Evolutionary conservation across 1,284 basidiomycete genomes (phyloP).

Genomic region (Ustilago curta): DNA sequence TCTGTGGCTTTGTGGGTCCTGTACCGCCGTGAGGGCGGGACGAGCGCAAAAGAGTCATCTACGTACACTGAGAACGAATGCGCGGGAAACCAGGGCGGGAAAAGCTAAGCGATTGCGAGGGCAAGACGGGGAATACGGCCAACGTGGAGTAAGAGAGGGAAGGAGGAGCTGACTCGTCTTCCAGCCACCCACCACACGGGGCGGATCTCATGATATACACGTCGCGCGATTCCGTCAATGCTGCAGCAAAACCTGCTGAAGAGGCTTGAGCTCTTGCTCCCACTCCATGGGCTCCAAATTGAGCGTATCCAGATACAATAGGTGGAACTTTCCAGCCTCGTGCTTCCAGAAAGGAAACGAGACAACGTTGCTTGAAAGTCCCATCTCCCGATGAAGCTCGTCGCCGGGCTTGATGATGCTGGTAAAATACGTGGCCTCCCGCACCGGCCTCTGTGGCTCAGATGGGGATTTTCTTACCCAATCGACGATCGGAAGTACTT

Average conservation of each 20-base stretch:
- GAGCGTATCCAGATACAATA: slow-evolving; percentile 17
- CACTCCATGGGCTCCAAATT: not conserved
- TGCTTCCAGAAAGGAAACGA: slow-evolving; percentile 16
- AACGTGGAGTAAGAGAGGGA: no score
- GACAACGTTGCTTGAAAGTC: not conserved
- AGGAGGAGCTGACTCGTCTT: no score
- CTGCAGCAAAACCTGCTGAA: not conserved
- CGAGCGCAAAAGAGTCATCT: no score
- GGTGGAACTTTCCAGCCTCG: not conserved
- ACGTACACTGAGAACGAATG: no score
- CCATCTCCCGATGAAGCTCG: slow-evolving; percentile 1
- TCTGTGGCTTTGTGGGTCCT: no score
- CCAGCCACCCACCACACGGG: no score
- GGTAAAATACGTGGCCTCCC: slow-evolving; percentile 12
- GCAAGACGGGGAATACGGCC: no score
- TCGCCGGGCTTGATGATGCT: slow-evolving; percentile 11
- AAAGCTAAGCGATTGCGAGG: no score
- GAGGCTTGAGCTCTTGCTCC: not conserved
- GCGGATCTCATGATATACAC: no score
- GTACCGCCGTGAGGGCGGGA: no score
- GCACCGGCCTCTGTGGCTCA: not conserved
- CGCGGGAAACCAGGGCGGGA: no score
- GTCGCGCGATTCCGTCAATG: no score
- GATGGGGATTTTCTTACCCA: not conserved
- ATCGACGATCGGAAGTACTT: slow-evolving; percentile 7